Evolutionary conservation across 2,329 filamentous ascomycete genomes (phyloP), one percentile per base, ranked within the genome.

Genomic region (Alternaria sp.): DNA sequence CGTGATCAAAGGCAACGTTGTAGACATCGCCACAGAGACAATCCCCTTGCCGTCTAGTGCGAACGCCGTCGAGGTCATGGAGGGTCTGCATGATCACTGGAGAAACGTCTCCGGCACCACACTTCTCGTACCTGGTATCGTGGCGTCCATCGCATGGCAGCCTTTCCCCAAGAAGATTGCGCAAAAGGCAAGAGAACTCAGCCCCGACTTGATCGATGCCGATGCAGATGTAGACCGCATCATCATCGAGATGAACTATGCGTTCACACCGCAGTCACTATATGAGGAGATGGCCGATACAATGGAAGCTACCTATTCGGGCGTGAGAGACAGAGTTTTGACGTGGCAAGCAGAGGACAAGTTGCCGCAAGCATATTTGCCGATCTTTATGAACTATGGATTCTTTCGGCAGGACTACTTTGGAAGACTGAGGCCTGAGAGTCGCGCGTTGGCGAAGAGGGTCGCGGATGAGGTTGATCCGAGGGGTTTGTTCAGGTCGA

Each of bases 331-430:
- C 8, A 65, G 76, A 5, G 72, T 81, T 1, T 49, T 78, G 22
- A 72, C 70, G 14, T 79, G 76, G 62, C 76, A 81, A 55, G 63
- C 74, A 4, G 61, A 79, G 12, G 79, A 77, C 2, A 73, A 71
- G 3, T 63, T 82, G n/a, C 78, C 80, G 1, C 72, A 82, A 32
- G 77, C 76, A 5, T 81, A 82, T 56, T 62, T 79, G 4, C 82
- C 82, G 1, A 47, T 84, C 2, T 84, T 84, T 65, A 81, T 83
- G 81, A 84, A 83, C 46, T 82, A 84, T 53, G 78, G 79, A 0
- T 80, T 82, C 61, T 78, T 69, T 52, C 67, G 77, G 5, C 80
- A 84, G 71, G 80, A 83, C 59, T 83, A 81, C 62, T 83, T 79
- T 75, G 79, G 78, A 0, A 74, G 81, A 8, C 68, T 82, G 47